Evolutionary conservation across 2,329 filamentous ascomycete species (phyloP).

Genomic region (Beauveria caledonica): DNA sequence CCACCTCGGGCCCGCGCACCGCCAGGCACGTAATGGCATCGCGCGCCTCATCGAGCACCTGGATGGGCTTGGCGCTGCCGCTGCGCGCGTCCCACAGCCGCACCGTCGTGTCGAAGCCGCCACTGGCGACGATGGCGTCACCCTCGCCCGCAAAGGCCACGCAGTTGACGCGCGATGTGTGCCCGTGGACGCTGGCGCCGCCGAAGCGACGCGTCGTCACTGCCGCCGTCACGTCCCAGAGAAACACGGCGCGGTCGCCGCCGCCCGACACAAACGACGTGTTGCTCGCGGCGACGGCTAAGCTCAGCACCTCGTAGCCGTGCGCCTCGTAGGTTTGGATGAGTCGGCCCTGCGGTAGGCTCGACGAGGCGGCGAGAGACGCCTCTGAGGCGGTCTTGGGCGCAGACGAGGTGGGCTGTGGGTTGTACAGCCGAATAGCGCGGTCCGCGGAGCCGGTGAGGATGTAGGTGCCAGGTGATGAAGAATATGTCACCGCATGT

Average conservation of each 20-base stretch:
- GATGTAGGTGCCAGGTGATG: slow-evolving; percentile 65
- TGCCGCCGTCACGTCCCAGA: slow-evolving; percentile 87
- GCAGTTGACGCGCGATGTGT: slow-evolving; percentile 66
- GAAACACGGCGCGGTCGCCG: slow-evolving; percentile 82
- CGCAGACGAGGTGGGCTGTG: slow-evolving; percentile 41
- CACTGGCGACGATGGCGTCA: slow-evolving; percentile 64
- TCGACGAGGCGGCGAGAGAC: slow-evolving; percentile 17
- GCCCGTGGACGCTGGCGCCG: slow-evolving; percentile 46
- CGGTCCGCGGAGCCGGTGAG: slow-evolving; percentile 83
- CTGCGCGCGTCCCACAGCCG: slow-evolving; percentile 65
- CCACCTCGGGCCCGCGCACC: slow-evolving; percentile 48
- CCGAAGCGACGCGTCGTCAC: slow-evolving; percentile 68
- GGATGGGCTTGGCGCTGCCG: slow-evolving; percentile 53
- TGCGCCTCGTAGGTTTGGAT: slow-evolving; percentile 88
- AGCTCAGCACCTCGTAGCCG: slow-evolving; percentile 82
- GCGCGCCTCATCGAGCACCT: slow-evolving; percentile 63
- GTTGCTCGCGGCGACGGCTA: slow-evolving; percentile 69
- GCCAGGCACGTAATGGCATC: slow-evolving; percentile 54
- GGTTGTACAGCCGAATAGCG: slow-evolving; percentile 79
- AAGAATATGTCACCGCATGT: slow-evolving; percentile 65
- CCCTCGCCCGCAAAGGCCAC: slow-evolving; percentile 71
- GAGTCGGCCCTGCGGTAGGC: slow-evolving; percentile 45
- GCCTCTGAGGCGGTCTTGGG: slow-evolving; percentile 15
- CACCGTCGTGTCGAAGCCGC: slow-evolving; percentile 68
- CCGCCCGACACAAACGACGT: slow-evolving; percentile 78